A percentile compares a stretch with the other conserved stretches of the same genome.
Conservation (phyloP, 2,329 filamentous ascomycete genomes). For the Neofusicoccum cordaticola region DNA sequence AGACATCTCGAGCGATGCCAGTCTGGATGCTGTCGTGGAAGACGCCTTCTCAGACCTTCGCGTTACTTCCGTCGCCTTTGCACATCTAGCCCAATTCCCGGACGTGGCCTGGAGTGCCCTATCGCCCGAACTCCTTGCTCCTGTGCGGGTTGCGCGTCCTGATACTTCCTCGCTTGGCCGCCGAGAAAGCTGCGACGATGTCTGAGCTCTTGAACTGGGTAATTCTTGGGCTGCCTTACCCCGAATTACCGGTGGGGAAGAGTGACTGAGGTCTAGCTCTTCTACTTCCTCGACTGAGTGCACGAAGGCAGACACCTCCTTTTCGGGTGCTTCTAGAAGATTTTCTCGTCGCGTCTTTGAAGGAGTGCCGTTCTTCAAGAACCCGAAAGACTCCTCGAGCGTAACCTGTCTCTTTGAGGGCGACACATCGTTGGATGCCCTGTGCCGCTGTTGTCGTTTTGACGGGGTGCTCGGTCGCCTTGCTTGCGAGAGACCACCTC, state of each 20-base stretch:
- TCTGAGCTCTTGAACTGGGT: neutral
- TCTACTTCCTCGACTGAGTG: neutral
- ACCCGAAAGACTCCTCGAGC: neutral
- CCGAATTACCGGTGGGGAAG: neutral
- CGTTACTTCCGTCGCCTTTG: neutral
- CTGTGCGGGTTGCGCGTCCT: neutral
- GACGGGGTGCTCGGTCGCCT: neutral
- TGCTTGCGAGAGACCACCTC: neutral
- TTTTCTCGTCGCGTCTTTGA: neutral
- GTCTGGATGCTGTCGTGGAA: neutral
- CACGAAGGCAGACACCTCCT: neutral
- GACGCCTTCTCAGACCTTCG: neutral
- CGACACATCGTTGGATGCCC: neutral
- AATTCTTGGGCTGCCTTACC: neutral
- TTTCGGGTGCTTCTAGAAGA: neutral
- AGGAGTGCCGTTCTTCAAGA: neutral
- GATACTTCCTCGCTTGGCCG: neutral
- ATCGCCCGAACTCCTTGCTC: neutral
- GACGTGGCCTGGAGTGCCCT: neutral
- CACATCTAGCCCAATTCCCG: neutral
- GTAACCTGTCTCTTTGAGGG: constrained; percentile 5
- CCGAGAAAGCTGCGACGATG: neutral
- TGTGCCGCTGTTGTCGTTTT: neutral
- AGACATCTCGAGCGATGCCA: neutral
- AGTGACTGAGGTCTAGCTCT: constrained; percentile 15